Conservation (phyloP, 169 alveolate species). For the Cardiosporidium cionae region DNA sequence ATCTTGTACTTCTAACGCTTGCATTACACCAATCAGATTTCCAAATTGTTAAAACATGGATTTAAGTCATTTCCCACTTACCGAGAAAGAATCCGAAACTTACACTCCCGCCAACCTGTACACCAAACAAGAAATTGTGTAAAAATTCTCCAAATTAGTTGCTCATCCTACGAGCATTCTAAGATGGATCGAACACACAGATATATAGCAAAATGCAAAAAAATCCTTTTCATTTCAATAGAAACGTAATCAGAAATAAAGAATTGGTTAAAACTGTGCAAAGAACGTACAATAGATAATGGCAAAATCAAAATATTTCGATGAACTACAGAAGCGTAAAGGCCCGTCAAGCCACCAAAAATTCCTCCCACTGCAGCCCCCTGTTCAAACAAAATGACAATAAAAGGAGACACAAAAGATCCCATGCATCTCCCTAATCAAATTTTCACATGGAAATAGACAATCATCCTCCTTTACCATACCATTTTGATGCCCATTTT, state of each 20-base stretch:
- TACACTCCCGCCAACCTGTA: slow-evolving; percentile 52
- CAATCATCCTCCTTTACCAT: too few species aligned
- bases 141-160: background rate
- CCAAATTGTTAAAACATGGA: too few species aligned
- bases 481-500: too few species aligned
- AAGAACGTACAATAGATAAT: slow-evolving; percentile 53
- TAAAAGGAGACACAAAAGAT: background rate
- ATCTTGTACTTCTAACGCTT: too few species aligned
- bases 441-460: too few species aligned
- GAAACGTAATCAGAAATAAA: background rate
- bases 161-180: background rate
- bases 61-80: too few species aligned
- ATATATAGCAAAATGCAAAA: too few species aligned
- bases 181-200: background rate
- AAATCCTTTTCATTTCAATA: background rate
- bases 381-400: slow-evolving; percentile 18
- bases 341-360: slow-evolving; percentile 75
- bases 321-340: slow-evolving; percentile 64
- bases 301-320: slow-evolving; percentile 67
- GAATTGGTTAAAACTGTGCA: background rate
- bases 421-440: too few species aligned
- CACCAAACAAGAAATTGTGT: background rate
- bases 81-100: slow-evolving; percentile 49
- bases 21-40: too few species aligned
- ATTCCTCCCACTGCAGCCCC: slow-evolving; percentile 84